phyloP scores from a whole-genome alignment of 1,139 yeast genomes.

The Yamadazyma triangularis region DNA sequence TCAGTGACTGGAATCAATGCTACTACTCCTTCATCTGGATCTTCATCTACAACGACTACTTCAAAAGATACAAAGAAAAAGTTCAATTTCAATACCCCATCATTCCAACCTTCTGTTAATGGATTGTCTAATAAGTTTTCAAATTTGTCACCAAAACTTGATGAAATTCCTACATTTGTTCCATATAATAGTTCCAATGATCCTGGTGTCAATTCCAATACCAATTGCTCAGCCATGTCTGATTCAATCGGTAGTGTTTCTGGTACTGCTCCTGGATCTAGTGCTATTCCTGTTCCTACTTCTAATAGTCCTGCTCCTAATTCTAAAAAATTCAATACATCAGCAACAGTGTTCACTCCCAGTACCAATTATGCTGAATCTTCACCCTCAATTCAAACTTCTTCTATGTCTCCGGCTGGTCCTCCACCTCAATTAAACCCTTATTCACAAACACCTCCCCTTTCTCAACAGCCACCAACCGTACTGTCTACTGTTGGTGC shows the following conservation, averaged over 20 bases:
- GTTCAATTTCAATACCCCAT: conserved; percentile 61
- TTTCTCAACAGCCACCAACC: not conserved
- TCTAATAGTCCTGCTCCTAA: conserved; percentile 2
- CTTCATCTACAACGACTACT: not conserved
- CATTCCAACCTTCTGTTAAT: conserved; percentile 50
- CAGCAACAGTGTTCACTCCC: conserved; percentile 35
- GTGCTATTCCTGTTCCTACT: conserved; percentile 1
- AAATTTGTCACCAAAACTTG: conserved; percentile 50
- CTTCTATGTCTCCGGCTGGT: conserved; percentile 3
- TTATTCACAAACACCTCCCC: conserved; percentile 2
- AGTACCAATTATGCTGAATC: conserved; percentile 8
- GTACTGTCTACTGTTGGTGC: not conserved
- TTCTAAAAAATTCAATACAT: conserved; percentile 26
- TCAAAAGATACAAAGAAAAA: conserved; percentile 17
- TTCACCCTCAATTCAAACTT: conserved; percentile 2
- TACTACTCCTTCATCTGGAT: too few species aligned
- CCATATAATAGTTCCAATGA: conserved; percentile 26
- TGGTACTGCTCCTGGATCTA: conserved; percentile 5
- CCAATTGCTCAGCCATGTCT: not conserved
- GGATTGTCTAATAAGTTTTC: conserved; percentile 29
- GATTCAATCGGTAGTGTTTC: conserved; percentile 3
- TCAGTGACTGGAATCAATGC: too few species aligned
- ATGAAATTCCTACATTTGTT: conserved; percentile 52
- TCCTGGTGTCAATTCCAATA: not conserved
- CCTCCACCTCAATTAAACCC: conserved; percentile 2